Conservation (phyloP, 768 basidiomycete genomes). For the Naganishia vishniacii region DNA sequence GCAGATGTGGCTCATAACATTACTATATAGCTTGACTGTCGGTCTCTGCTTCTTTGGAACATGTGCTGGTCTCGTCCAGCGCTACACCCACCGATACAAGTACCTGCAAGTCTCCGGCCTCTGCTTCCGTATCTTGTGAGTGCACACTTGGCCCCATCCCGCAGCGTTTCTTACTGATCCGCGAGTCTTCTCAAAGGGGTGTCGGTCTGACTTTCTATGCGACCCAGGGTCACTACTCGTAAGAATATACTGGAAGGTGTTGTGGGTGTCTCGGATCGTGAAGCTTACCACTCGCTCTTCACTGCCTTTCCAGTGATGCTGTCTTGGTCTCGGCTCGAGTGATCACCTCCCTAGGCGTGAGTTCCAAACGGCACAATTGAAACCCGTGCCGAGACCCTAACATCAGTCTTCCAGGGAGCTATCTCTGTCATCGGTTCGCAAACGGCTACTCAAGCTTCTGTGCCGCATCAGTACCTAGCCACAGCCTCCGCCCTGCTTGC, state of each 20-base stretch:
- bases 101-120: constrained; percentile 40
- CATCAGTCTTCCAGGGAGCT: constrained; percentile 25
- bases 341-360: constrained; percentile 39
- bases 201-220: constrained; percentile 35
- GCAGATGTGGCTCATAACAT: too few relatives aligned
- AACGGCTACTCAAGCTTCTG: constrained; percentile 47
- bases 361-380: constrained; percentile 13
- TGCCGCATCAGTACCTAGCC: constrained; percentile 50
- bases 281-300: neutral
- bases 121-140: constrained; percentile 37
- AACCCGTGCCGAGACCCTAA: neutral
- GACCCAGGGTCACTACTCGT: constrained; percentile 25
- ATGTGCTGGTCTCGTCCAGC: constrained; percentile 40
- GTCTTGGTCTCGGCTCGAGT: constrained; percentile 39
- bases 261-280: too few relatives aligned
- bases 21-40: constrained; percentile 30
- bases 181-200: constrained; percentile 28
- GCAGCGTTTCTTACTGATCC: neutral
- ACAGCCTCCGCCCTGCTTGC: constrained; percentile 47
- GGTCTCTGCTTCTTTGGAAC: constrained; percentile 45
- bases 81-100: constrained; percentile 48
- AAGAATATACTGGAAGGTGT: neutral
- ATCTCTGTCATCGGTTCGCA: constrained; percentile 46
- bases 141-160: neutral
- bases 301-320: constrained; percentile 27